These are phyloP conservation scores for Tolypocladium inflatum DNA, from an alignment of 2,329 filamentous ascomycete genomes.

Conservation along the genomic window DNA sequence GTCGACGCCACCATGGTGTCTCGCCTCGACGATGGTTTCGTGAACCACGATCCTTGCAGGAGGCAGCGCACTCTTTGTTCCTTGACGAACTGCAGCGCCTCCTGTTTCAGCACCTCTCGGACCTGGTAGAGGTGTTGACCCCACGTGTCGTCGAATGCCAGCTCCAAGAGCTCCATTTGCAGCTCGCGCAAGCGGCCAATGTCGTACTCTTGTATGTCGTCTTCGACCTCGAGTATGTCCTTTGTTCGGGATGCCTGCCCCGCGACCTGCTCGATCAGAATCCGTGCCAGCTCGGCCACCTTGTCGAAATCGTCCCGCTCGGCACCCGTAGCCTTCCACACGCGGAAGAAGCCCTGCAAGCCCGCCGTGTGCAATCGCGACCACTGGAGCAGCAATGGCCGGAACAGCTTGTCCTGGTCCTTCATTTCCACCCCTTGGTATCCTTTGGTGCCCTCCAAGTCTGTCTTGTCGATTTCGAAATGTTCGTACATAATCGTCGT, in stretches of 20 bases:
- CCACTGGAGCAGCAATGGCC: conserved; percentile 86
- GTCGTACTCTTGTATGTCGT: conserved; percentile 79
- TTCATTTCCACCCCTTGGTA: conserved; percentile 67
- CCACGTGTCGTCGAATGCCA: conserved; percentile 93
- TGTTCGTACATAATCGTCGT: conserved; percentile 89
- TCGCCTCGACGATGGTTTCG: conserved; percentile 33
- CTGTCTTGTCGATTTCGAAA: conserved; percentile 83
- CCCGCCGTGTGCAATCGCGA: conserved; percentile 79
- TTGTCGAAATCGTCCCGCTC: conserved; percentile 85
- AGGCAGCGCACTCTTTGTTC: conserved; percentile 90
- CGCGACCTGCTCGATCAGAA: conserved; percentile 82
- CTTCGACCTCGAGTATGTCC: conserved; percentile 79
- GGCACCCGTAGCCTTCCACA: conserved; percentile 89
- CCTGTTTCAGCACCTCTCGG: conserved; percentile 82
- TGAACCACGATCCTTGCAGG: conserved; percentile 84
- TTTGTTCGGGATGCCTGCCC: conserved; percentile 73
- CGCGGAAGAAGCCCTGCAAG: conserved; percentile 75
- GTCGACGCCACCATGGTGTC: conserved; percentile 36
- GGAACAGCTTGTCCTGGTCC: conserved; percentile 79
- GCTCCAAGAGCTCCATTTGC: conserved; percentile 87
- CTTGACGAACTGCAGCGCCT: conserved; percentile 92
- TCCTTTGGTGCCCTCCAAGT: conserved; percentile 67
- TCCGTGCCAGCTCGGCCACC: conserved; percentile 81
- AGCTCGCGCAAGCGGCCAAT: conserved; percentile 68
- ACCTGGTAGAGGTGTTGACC: conserved; percentile 81